These are phyloP conservation scores for Trichoderma atrobrunneum DNA, from an alignment of 2,329 filamentous ascomycete genomes.

Conservation along the genomic window DNA sequence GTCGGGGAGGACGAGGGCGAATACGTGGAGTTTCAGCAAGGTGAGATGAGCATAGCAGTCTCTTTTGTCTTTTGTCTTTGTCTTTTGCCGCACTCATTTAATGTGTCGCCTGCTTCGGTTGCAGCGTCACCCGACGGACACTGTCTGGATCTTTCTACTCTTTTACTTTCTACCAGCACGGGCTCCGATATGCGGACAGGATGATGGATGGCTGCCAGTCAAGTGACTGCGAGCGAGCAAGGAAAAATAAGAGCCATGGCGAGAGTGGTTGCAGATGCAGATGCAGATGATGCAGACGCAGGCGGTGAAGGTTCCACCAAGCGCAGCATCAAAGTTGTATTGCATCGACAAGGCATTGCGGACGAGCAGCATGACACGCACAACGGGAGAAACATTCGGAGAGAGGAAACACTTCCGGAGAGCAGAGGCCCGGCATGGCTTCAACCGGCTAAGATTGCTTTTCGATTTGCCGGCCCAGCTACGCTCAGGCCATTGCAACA, in stretches of 20 bases:
- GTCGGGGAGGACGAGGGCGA: conserved; percentile 32
- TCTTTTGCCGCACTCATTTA: background rate
- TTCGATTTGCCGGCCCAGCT: background rate
- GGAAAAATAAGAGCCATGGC: background rate
- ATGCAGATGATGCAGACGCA: background rate
- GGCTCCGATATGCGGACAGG: background rate
- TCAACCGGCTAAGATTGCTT: background rate
- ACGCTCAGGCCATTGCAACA: conserved; percentile 17
- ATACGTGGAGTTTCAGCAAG: conserved; percentile 44
- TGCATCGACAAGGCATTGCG: background rate
- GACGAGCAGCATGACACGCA: background rate
- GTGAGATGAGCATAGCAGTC: conserved; percentile 25
- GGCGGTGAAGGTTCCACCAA: conserved; percentile 16
- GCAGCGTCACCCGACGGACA: background rate
- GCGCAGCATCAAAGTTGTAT: background rate
- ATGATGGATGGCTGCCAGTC: background rate
- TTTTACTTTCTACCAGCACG: background rate
- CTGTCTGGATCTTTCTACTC: background rate
- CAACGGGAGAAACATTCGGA: background rate
- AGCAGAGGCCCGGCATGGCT: background rate
- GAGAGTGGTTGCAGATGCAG: background rate
- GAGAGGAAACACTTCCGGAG: background rate
- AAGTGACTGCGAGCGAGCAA: conserved; percentile 12
- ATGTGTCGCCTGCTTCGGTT: background rate
- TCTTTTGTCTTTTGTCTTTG: background rate